Conservation (phyloP, 257 asterid species). For the Nicotiana paniculata region DNA sequence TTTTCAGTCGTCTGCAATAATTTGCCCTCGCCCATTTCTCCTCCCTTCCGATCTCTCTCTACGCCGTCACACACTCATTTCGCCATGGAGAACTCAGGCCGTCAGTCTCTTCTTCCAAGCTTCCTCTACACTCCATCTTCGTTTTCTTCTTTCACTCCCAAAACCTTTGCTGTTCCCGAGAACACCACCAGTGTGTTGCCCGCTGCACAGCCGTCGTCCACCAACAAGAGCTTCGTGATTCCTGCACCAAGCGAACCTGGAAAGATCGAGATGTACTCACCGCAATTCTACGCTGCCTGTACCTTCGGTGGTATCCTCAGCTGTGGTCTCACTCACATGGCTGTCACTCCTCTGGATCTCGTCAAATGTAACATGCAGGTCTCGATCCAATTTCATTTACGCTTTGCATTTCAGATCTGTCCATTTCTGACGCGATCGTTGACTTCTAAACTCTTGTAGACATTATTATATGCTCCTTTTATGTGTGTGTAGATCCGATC, state of each 20-base stretch:
- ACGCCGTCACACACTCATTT: conserved; percentile 17
- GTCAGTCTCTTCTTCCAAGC: conserved; percentile 63
- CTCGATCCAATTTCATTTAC: not conserved
- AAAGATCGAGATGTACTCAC: conserved; percentile 78
- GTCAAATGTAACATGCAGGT: conserved; percentile 99
- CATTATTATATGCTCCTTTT: not conserved
- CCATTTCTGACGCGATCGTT: not conserved
- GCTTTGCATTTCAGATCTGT: not conserved
- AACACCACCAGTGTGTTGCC: conserved; percentile 10
- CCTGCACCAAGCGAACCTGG: conserved; percentile 69
- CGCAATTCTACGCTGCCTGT: conserved; percentile 78
- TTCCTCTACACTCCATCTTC: conserved; percentile 52
- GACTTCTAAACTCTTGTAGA: not conserved
- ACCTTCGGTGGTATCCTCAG: conserved; percentile 85
- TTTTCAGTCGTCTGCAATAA: not conserved
- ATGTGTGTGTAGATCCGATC: not conserved
- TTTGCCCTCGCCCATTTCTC: not conserved
- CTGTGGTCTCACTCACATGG: conserved; percentile 91
- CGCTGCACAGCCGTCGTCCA: conserved; percentile 10
- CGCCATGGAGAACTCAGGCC: conserved; percentile 34
- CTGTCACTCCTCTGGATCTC: conserved; percentile 95
- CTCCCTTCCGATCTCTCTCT: not conserved
- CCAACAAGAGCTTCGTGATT: conserved; percentile 38
- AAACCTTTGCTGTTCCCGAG: conserved; percentile 23
- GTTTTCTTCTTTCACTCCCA: conserved; percentile 34